phyloP scores from a whole-genome alignment of 495 filamentous ascomycete species.

The Podospora comata region DNA sequence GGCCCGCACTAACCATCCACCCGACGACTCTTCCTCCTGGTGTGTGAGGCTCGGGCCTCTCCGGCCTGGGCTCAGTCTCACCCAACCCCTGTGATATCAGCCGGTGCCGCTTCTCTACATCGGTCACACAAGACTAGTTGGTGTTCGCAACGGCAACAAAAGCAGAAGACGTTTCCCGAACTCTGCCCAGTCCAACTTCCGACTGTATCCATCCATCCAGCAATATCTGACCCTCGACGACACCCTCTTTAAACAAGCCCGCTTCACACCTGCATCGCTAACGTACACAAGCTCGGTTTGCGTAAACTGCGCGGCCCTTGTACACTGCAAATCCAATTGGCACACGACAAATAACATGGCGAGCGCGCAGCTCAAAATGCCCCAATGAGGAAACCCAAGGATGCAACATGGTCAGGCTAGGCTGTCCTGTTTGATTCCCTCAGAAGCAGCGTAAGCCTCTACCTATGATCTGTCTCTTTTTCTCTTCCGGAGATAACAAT shows the following conservation, averaged over 20 bases:
- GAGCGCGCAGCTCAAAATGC: constrained; percentile 11
- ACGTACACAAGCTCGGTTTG: constrained; percentile 7
- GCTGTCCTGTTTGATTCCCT: not conserved
- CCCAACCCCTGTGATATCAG: not conserved
- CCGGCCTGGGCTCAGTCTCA: not conserved
- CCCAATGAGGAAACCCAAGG: constrained; percentile 27
- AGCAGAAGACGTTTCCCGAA: not conserved
- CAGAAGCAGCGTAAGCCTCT: not conserved
- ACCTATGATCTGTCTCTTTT: not conserved
- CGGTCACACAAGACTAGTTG: not conserved
- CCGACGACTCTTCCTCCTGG: not conserved
- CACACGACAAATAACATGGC: constrained; percentile 28
- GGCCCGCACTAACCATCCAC: constrained; percentile 10
- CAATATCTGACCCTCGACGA: not conserved
- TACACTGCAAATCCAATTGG: constrained; percentile 23
- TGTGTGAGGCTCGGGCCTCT: not conserved
- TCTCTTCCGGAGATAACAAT: constrained; percentile 1
- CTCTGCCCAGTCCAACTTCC: not conserved
- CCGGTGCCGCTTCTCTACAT: not conserved
- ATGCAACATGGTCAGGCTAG: not conserved
- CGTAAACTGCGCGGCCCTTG: constrained; percentile 16
- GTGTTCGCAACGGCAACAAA: not conserved
- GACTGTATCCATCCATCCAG: not conserved
- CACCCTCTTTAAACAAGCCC: not conserved
- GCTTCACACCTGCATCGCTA: not conserved